Conservation (phyloP, 2,329 filamentous ascomycete species). For the Coniochaeta pulveracea region DNA sequence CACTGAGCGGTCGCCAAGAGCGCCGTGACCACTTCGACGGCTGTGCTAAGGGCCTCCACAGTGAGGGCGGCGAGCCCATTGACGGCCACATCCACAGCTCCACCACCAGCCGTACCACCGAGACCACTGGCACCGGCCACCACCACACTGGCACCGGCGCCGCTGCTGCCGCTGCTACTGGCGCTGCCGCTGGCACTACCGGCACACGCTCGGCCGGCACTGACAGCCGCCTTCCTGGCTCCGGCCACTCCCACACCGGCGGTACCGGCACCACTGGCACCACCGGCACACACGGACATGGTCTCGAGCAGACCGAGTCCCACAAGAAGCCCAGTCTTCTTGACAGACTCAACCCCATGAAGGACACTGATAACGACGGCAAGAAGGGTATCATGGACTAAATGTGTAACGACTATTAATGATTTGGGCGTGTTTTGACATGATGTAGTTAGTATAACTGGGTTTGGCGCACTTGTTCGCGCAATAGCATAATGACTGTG, state of each 20-base stretch:
- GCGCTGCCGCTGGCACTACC: neutral
- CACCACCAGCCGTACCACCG: neutral
- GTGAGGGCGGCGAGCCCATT: slow-evolving; percentile 18
- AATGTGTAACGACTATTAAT: too few species aligned
- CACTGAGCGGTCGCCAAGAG: slow-evolving; percentile 40
- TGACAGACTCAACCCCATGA: slow-evolving; percentile 42
- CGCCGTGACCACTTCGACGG: slow-evolving; percentile 47
- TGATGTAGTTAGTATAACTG: too few species aligned
- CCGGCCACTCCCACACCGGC: neutral
- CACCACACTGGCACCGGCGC: too few species aligned
- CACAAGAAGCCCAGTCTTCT: slow-evolving; percentile 33
- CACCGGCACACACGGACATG: neutral
- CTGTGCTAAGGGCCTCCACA: slow-evolving; percentile 35
- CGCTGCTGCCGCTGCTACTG: neutral
- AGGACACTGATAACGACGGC: slow-evolving; percentile 41
- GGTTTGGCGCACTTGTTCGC: too few species aligned
- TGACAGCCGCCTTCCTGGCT: neutral
- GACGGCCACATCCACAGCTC: neutral
- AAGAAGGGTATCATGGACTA: slow-evolving; percentile 41
- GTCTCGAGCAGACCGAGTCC: slow-evolving; percentile 1
- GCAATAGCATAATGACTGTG: too few species aligned
- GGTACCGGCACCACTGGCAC: slow-evolving; percentile 1
- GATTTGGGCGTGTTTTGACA: too few species aligned
- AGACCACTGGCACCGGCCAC: neutral
- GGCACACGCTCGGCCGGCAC: neutral